Percentiles rank a stretch among this genome's conserved stretches.
phyloP scores from a whole-genome alignment of 495 filamentous ascomycete genomes.

The Physcia stellaris region DNA sequence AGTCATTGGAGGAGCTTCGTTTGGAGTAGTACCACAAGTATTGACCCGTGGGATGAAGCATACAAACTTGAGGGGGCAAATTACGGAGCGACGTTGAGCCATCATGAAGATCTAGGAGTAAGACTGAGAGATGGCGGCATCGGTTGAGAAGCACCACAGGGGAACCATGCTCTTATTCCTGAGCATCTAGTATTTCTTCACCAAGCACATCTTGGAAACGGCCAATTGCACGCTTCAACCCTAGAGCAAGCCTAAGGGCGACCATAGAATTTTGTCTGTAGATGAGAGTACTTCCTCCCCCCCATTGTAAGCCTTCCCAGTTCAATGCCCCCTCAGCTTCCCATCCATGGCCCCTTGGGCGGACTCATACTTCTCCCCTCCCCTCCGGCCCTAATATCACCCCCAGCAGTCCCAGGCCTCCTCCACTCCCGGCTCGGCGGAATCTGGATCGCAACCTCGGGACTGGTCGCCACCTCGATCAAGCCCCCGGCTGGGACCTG shows the following conservation, averaged over 20 bases:
- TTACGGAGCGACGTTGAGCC: too few species aligned
- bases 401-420: constrained; percentile 31
- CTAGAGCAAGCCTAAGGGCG: neutral
- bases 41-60: too few species aligned
- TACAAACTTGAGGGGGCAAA: too few species aligned
- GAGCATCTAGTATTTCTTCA: neutral
- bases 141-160: neutral
- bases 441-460: constrained; percentile 35
- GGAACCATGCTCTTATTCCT: neutral
- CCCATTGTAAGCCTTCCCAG: neutral
- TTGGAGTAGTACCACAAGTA: too few species aligned
- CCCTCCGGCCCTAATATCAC: constrained; percentile 1
- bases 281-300: neutral
- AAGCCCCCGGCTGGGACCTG: constrained; percentile 36
- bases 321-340: neutral
- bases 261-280: neutral
- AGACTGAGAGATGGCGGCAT: neutral
- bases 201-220: too few species aligned
- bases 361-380: too few species aligned
- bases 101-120: neutral
- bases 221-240: neutral
- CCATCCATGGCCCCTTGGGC: too few species aligned
- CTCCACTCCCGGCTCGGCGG: constrained; percentile 24
- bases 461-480: constrained; percentile 51
- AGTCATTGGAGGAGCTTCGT: too few species aligned